A percentile compares a stretch with the other conserved stretches of the same genome.
Evolutionary conservation across 306 rosid species (phyloP).

Genomic region (Cucurbita ficifolia): DNA sequence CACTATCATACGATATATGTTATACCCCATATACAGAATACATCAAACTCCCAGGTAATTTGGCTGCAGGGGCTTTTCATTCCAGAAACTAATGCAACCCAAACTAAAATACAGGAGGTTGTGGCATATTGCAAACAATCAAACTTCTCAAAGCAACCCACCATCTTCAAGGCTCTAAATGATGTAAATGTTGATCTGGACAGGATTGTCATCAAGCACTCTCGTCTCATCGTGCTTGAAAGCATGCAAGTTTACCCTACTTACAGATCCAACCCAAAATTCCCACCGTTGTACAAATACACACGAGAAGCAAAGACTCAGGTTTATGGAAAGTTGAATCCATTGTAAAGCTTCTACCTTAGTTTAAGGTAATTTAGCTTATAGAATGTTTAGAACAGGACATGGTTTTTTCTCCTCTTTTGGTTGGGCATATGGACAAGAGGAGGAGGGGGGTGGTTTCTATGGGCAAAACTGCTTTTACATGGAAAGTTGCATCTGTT

Average conservation of each 20-base stretch:
- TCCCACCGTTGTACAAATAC: conserved; percentile 21
- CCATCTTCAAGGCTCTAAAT: conserved; percentile 43
- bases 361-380: not conserved
- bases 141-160: conserved; percentile 50
- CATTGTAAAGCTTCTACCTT: not conserved
- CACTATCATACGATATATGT: conserved; percentile 53
- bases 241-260: conserved; percentile 24
- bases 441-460: not conserved
- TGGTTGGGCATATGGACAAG: not conserved
- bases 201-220: conserved; percentile 40
- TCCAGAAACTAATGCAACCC: conserved; percentile 46
- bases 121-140: conserved; percentile 40
- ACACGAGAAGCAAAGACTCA: conserved; percentile 9
- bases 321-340: not conserved
- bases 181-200: conserved; percentile 21
- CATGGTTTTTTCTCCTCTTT: not conserved
- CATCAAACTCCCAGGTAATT: conserved; percentile 67
- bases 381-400: not conserved
- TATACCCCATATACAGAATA: conserved; percentile 50
- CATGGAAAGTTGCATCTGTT: not conserved
- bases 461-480: not conserved
- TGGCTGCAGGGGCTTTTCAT: conserved; percentile 56
- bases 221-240: conserved; percentile 26
- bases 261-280: conserved; percentile 13
- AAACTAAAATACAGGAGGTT: conserved; percentile 35